Evolutionary conservation across 257 asterid genomes (phyloP), one percentile per base, ranked within the genome.

Genomic region (Plantago major): DNA sequence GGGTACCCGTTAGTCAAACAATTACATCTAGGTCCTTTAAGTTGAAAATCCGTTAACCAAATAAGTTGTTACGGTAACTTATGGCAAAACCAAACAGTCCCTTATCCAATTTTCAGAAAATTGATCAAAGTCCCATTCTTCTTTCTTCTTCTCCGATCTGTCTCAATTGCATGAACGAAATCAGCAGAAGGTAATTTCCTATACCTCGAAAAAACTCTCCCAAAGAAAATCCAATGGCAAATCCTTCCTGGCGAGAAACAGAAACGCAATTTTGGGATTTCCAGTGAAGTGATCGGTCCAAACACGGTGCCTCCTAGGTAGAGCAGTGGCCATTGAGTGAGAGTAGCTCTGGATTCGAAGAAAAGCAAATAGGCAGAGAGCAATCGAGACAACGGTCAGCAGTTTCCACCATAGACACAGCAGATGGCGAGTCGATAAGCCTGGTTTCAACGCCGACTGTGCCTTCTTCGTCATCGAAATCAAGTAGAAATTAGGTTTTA

Each of bases 151-250:
- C n/a, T n/a, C n/a, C n/a, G n/a, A n/a, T n/a, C n/a, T n/a, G n/a
- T n/a, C n/a, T n/a, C n/a, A n/a, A n/a, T n/a, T n/a, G n/a, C n/a
- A n/a, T n/a, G n/a, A 15, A 26, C 30, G 46, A 62, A 52, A 67
- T 62, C 10, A 11, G 26, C 50, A 68, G 67, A 63, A 38, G 26
- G 26, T 33, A 33, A 7, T 4, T 4, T 33, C 40, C 6, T 7
- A 33, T 33, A 93, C 99, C 99, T 93, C 86, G 63, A 93, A 85
- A 72, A 85, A 93, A 67, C 81, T 82, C 48, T 77, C 90, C 99
- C 99, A 89, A 2, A 93, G 82, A 66, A 89, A 93, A 85, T 89
- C 99, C 38, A 93, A 96, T 19, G 95, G 97, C 77, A 89, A 79
- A 71, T 78, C 75, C 14, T 78, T 74, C 62, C 95, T 81, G 42